phyloP scores from a whole-genome alignment of 225 moss, liverwort and hornwort species.

The Sphagnum tenellum region DNA sequence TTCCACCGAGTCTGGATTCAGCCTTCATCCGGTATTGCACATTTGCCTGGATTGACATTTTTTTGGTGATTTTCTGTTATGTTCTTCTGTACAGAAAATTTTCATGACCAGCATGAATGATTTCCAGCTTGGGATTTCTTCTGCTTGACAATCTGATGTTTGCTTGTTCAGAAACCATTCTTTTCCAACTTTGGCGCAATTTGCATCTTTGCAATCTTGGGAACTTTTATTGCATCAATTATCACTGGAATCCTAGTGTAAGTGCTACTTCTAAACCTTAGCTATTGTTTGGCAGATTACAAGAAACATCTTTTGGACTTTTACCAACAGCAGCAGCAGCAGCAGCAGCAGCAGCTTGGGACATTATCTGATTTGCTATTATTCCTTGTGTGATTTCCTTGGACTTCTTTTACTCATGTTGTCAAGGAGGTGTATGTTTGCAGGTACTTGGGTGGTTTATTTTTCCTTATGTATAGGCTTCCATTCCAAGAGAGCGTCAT shows the following conservation, averaged over 20 bases:
- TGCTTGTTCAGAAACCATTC: conserved; percentile 75
- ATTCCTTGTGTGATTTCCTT: too few species aligned
- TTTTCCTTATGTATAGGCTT: conserved; percentile 88
- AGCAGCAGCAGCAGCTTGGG: not conserved
- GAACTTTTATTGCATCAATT: conserved; percentile 91
- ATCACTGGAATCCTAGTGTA: conserved; percentile 88
- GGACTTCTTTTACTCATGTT: too few species aligned
- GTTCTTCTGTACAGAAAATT: too few species aligned
- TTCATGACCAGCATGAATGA: too few species aligned
- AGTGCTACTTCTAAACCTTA: conserved; percentile 3
- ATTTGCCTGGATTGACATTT: not conserved
- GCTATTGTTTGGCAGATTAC: too few species aligned
- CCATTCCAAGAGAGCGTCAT: conserved; percentile 91
- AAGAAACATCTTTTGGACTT: too few species aligned
- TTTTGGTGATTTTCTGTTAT: not conserved
- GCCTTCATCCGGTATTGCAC: conserved; percentile 61
- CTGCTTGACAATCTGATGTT: not conserved
- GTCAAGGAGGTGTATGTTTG: not conserved
- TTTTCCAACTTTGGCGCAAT: conserved; percentile 99
- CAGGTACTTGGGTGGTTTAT: conserved; percentile 84
- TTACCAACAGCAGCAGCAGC: not conserved
- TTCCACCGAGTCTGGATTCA: conserved; percentile 77
- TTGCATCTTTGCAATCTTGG: conserved; percentile 79
- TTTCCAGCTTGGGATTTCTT: too few species aligned
- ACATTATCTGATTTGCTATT: not conserved